Base-by-base conservation (phyloP, 1,284 basidiomycete genomes). In the Pseudozyma hubeiensis region DNA sequence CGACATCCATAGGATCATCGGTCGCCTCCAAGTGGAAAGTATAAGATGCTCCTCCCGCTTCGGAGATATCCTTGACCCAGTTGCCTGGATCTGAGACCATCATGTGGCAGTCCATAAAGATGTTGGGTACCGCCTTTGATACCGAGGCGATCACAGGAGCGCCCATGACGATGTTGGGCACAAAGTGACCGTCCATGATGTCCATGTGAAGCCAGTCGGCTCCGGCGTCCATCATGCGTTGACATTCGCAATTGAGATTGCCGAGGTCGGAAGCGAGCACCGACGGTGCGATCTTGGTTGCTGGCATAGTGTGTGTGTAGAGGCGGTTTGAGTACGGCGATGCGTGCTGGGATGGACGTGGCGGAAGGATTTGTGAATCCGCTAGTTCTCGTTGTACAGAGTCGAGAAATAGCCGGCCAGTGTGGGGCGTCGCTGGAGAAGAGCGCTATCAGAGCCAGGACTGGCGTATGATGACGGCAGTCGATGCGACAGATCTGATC, bases 31-130 rank as follows among this genome's bases (percentile, higher is more conserved):
- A 88, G 85, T 99, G 97, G 87, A 99, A 99, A 69, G 94, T 97
- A 86, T 98, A 99, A 58, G 94, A 89, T 30, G 92, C 88, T 47
- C 97, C 97, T 37, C 97, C 97, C 14, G 97, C 97, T 75, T 93
- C 90, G 19, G 96, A 94, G 67, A 99, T 92, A 81, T 96, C 94
- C 76, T 94, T 88, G 40, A 99, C 93, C 97, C 97, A 99, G 92
- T 97, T 81, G 1, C 92, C 92, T 3, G 97, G 97, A 68, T 98
- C 88, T 0, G 94, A 86, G 16, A 99, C 97, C 97, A 99, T 99
- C 97, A 99, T 99, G 86, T 99, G 97, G 86, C 95, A 98, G 86
- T 99, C 97, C 96, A 99, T 99, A 87, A 95, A 99, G 77, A 97
- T 96, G 60, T 91, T 92, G 6, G 95, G 94, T 19, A 98, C 89